Evolutionary conservation across 495 filamentous ascomycete species (phyloP), one percentile per base, ranked within the genome.

Genomic region (Hypoxylon trugodes): DNA sequence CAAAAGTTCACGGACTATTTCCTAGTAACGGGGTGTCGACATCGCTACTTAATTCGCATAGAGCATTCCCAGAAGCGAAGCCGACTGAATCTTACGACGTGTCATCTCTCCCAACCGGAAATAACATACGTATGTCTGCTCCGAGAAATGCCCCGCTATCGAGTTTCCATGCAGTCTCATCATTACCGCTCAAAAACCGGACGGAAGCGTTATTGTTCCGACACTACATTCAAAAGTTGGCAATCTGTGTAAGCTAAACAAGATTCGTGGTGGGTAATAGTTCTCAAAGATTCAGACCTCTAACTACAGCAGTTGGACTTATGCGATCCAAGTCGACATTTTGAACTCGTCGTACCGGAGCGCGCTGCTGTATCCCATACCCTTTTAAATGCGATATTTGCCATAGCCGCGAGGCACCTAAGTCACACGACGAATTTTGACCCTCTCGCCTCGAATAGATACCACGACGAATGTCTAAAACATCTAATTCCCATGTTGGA

Each of bases 331-430:
- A 73, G 71, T 33, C 77, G 77, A 46, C 82, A 83, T 59, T 87
- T 87, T 53, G 77, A 82, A 18, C 71, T 80, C 1, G 67, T 81
- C 8, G 82, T 87, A 1, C 84, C 84, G 0, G 74, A 81, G 45
- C 68, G 76, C 37, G 82, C 85, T 3, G 74, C 76, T 9, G 74
- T 58, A 15, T 83, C 75, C 42, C 77, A 78, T n/a, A 79, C 82
- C 24, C 70, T 88, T 5, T 71, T 86, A 33, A 84, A 86, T 42
- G 84, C 86, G 35, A 83, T 87, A 8, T 78, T 87, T 53, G 83
- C 86, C 6, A 70, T 86, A 21, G 82, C 86, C 1, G 81, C 82
- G 2, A 73, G 81, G 8, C 84, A 88, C 65, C 61, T 85, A 36
- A 81, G 79, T 36, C 76, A 81, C 16, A 82, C 78, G 0, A 69